These are phyloP conservation scores for Epicoccum nigrum DNA, from an alignment of 2,329 filamentous ascomycete species.

Conservation along the genomic window DNA sequence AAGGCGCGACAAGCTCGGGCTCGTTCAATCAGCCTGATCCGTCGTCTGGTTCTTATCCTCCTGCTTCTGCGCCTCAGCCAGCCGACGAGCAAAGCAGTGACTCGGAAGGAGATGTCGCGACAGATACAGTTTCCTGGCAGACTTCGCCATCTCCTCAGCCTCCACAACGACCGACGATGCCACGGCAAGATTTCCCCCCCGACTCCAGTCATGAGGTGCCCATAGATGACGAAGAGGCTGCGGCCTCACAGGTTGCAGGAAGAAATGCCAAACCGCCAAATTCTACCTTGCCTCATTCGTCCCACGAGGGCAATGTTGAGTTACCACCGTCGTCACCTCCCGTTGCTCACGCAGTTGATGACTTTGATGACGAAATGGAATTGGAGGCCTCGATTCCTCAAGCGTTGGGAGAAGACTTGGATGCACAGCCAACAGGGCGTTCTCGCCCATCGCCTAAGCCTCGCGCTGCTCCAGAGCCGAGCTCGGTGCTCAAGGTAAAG, in stretches of 20 bases:
- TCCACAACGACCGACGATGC: slow-evolving; percentile 18
- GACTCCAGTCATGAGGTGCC: slow-evolving; percentile 34
- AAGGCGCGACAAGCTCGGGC: slow-evolving; percentile 15
- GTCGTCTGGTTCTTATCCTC: slow-evolving; percentile 19
- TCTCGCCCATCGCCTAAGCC: background rate
- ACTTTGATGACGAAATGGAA: slow-evolving; percentile 40
- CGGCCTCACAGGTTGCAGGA: background rate
- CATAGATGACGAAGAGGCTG: background rate
- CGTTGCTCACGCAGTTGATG: background rate
- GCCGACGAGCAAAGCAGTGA: slow-evolving; percentile 2
- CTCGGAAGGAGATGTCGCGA: slow-evolving; percentile 14
- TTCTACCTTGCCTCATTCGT: slow-evolving; percentile 10
- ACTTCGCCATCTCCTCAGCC: slow-evolving; percentile 23
- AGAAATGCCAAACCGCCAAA: background rate
- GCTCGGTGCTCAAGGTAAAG: slow-evolving; percentile 34
- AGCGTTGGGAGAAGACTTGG: slow-evolving; percentile 33
- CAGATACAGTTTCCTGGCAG: slow-evolving; percentile 30
- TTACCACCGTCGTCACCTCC: slow-evolving; percentile 29
- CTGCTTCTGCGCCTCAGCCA: slow-evolving; percentile 4
- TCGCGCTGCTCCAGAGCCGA: background rate
- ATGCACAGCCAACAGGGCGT: background rate
- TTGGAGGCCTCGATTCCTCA: slow-evolving; percentile 37
- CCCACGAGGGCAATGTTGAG: slow-evolving; percentile 16
- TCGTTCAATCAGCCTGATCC: slow-evolving; percentile 23
- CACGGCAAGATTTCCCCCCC: slow-evolving; percentile 31